Evolutionary conservation across 2,329 filamentous ascomycete species (phyloP), one percentile per base, ranked within the genome.

Genomic region (Emydomyces testavorans): DNA sequence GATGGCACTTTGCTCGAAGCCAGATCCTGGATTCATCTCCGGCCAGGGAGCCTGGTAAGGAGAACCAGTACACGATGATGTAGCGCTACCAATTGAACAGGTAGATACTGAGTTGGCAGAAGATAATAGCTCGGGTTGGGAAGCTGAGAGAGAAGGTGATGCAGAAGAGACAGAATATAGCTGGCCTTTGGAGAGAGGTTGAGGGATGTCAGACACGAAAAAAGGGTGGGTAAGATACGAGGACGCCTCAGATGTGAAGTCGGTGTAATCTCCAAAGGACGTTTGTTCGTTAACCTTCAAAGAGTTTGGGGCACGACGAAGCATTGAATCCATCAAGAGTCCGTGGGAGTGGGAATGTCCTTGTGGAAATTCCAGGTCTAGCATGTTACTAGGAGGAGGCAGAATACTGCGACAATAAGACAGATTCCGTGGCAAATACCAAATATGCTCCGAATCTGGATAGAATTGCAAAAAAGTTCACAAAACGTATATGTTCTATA

Each of bases 51-150:
- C 71, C 43, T 77, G 72, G 57, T 79, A 77, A 21, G 81, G 81
- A 18, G 81, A 85, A 49, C 79, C 79, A 52, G 80, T 75, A 46
- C 77, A 78, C 6, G 81, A 84, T 1, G 80, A 83, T 5, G 80
- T 71, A 3, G 77, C 78, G 52, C 68, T 71, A 53, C 64, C 65
- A 52, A 69, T 61, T 44, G 82, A 84, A 45, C 70, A 76, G 48
- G 65, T 80, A 50, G 77, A 82, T 20, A 72, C 73, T 51, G 74
- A 79, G 52, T 74, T 86, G 52, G 75, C 72, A 59, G 73, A 78
- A 44, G 74, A 82, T 24, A 73, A 76, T 13, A 73, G 71, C 20
- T 58, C 56, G 13, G 61, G 55, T 10, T 64, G 61, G 28, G 65
- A 64, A 18, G 64, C 64, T 10, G 60, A 55, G 21, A 63, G 61